A percentile compares a stretch with the other conserved stretches of the same genome.
Conservation (phyloP, 345 rosid genomes). For the Eucalyptus caleyi region DNA sequence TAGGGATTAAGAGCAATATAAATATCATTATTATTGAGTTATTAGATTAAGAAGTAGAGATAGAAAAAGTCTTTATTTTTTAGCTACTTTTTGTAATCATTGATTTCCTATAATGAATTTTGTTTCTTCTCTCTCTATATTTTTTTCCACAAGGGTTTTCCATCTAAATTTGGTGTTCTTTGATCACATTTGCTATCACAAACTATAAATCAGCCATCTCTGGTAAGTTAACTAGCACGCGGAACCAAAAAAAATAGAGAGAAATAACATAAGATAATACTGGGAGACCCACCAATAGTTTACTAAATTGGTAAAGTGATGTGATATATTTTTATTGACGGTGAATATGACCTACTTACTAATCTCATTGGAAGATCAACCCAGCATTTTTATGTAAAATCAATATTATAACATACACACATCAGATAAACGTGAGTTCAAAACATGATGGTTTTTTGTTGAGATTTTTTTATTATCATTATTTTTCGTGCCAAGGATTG, state of each 20-base stretch:
- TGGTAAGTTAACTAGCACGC: too few species aligned
- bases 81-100: too few species aligned
- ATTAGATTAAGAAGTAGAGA: too few species aligned
- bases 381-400: not conserved
- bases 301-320: not conserved
- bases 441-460: not conserved
- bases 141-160: too few species aligned
- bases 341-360: not conserved
- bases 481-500: not conserved
- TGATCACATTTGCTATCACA: too few species aligned
- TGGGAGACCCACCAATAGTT: not conserved
- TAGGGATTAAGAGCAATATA: too few species aligned
- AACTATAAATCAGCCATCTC: too few species aligned
- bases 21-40: too few species aligned
- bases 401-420: not conserved
- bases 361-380: not conserved
- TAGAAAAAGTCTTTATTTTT: too few species aligned
- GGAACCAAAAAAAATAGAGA: not conserved
- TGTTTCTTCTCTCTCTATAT: too few species aligned
- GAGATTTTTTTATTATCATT: not conserved
- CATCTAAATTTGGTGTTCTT: too few species aligned
- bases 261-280: not conserved
- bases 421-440: not conserved
- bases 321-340: not conserved
- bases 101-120: too few species aligned